A percentile compares a stretch with the other conserved stretches of the same genome.
Evolutionary conservation across 2,329 filamentous ascomycete species (phyloP).

Genomic region (Taxawa tesnikishii): DNA sequence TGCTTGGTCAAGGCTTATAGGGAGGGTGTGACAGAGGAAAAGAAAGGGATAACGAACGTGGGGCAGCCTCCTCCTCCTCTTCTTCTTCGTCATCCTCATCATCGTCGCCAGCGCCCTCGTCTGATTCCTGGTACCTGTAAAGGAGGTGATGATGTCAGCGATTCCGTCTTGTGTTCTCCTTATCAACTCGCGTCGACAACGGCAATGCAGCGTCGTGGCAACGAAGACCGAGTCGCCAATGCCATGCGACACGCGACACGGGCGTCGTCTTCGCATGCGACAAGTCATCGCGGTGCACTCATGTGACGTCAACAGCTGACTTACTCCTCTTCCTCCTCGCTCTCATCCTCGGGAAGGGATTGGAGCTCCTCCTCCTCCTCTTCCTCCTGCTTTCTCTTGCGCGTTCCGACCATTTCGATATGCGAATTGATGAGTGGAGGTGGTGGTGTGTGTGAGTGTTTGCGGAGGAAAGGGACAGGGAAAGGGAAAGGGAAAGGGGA

Average conservation of each 20-base stretch:
- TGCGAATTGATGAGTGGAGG: too few relatives aligned
- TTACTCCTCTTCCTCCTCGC: constrained; percentile 31
- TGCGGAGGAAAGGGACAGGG: too few relatives aligned
- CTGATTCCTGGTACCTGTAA: constrained; percentile 8
- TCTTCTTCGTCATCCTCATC: constrained; percentile 5
- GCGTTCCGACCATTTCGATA: constrained; percentile 22
- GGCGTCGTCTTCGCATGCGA: not conserved
- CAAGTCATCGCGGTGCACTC: too few relatives aligned
- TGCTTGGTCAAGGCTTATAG: constrained; percentile 1
- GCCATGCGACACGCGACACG: not conserved
- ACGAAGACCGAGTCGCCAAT: not conserved
- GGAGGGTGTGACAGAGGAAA: not conserved
- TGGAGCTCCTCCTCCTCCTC: constrained; percentile 30
- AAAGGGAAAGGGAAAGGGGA: too few relatives aligned
- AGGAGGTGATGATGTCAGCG: constrained; percentile 1
- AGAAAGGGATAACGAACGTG: constrained; percentile 3
- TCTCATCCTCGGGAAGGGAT: constrained; percentile 30
- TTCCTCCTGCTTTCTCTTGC: constrained; percentile 32
- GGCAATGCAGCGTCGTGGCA: too few relatives aligned
- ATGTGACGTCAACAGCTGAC: constrained; percentile 10
- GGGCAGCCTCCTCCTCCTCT: constrained; percentile 4
- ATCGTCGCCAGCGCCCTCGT: constrained; percentile 6
- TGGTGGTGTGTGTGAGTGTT: too few relatives aligned
- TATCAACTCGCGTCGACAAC: not conserved
- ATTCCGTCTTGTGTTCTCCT: not conserved